These are phyloP conservation scores for Calycina marina DNA, from an alignment of 2,329 filamentous ascomycete genomes.

Conservation along the genomic window DNA sequence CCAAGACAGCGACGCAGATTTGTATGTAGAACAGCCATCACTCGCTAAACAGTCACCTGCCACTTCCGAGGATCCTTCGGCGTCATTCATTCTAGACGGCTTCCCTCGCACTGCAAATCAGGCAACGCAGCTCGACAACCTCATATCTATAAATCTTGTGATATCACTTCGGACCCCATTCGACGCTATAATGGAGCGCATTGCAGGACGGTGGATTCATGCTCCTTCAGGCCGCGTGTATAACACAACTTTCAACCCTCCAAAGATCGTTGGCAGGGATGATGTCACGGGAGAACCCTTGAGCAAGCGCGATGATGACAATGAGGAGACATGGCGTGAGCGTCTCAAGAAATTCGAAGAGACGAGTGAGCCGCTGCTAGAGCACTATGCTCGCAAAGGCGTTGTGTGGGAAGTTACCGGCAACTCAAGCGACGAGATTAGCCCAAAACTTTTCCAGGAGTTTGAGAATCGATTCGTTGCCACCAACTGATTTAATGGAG, in stretches of 20 bases:
- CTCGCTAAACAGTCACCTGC: constrained; percentile 24
- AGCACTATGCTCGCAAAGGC: constrained; percentile 76
- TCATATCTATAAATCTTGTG: constrained; percentile 91
- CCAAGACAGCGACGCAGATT: constrained; percentile 12
- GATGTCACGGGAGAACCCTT: constrained; percentile 83
- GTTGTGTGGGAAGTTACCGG: constrained; percentile 80
- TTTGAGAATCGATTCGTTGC: constrained; percentile 65
- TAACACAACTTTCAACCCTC: constrained; percentile 85
- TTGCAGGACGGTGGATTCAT: constrained; percentile 87
- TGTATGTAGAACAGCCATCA: constrained; percentile 17
- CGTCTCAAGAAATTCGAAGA: constrained; percentile 76
- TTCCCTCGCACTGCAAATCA: constrained; percentile 83
- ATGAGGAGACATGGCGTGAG: constrained; percentile 69
- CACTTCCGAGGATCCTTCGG: constrained; percentile 54
- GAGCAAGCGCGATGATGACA: constrained; percentile 73
- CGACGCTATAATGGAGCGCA: constrained; percentile 75
- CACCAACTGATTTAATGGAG: no score
- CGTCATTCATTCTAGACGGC: constrained; percentile 90
- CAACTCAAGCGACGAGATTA: constrained; percentile 88
- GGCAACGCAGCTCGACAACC: constrained; percentile 58
- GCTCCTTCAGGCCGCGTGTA: constrained; percentile 83
- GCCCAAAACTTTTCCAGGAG: constrained; percentile 71
- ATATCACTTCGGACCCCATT: constrained; percentile 77
- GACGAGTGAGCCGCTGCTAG: constrained; percentile 68
- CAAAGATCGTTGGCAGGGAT: constrained; percentile 65